Conservation (phyloP, 2,329 filamentous ascomycete species). For the Clonostachys sp. region DNA sequence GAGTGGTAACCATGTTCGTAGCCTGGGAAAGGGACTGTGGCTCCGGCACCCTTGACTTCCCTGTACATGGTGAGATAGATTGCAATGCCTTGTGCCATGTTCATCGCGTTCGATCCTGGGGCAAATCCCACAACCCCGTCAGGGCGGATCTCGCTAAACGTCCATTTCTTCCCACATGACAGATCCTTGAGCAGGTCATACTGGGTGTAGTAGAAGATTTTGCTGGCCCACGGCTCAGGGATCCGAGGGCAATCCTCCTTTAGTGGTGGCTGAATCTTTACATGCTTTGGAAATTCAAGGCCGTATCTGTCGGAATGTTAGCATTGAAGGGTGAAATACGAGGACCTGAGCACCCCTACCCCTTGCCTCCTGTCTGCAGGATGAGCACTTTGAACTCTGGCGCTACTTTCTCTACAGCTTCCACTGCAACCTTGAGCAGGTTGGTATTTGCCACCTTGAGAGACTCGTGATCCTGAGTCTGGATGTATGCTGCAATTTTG, state of each 20-base stretch:
- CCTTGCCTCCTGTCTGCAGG: conserved; percentile 9
- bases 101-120: conserved; percentile 8
- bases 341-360: neutral
- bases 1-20: conserved; percentile 3
- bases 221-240: conserved; percentile 7
- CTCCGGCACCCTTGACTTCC: conserved; percentile 5
- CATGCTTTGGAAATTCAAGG: conserved; percentile 6
- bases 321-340: neutral
- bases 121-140: conserved; percentile 10
- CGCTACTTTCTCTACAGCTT: conserved; percentile 1
- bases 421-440: conserved; percentile 3
- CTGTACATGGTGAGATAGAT: conserved; percentile 6
- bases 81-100: conserved; percentile 8
- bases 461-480: neutral
- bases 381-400: conserved; percentile 4
- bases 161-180: conserved; percentile 6
- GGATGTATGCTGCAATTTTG: conserved; percentile 4
- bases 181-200: conserved; percentile 6
- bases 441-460: conserved; percentile 1
- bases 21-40: conserved; percentile 7
- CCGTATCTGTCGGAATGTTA: conserved; percentile 4
- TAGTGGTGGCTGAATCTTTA: conserved; percentile 4
- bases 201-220: conserved; percentile 8
- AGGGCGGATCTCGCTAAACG: conserved; percentile 9
- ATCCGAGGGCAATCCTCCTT: conserved; percentile 6